A percentile compares a stretch with the other conserved stretches of the same genome.
Evolutionary conservation across 129 eudicot species (phyloP).

Genomic region (Flaveria brownii): DNA sequence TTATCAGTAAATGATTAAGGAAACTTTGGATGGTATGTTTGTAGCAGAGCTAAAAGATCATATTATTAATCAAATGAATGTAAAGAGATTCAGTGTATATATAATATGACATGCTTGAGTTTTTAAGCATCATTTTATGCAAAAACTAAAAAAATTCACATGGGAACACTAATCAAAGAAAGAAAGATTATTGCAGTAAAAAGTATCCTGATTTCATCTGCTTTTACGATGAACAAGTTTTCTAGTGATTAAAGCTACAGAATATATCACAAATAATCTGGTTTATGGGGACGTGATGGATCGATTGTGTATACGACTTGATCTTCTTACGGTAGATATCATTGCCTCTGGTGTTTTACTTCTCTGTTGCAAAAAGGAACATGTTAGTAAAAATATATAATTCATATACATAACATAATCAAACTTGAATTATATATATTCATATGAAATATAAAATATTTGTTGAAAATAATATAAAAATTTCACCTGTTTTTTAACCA

Average conservation of each 20-base stretch:
- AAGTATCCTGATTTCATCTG: background rate
- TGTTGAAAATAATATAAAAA: background rate
- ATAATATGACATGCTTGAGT: background rate
- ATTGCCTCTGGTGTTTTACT: slow-evolving; percentile 24
- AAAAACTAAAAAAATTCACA: background rate
- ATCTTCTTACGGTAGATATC: slow-evolving; percentile 29
- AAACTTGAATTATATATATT: too few relatives aligned
- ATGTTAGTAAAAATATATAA: background rate
- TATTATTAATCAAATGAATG: slow-evolving; percentile 18
- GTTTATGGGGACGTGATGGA: slow-evolving; percentile 19
- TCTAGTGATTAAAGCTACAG: background rate
- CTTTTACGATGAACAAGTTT: background rate
- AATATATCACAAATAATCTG: background rate
- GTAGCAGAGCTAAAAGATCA: slow-evolving; percentile 23
- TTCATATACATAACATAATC: too few relatives aligned
- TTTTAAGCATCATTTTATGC: background rate
- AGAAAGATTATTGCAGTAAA: background rate
- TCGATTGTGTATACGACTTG: slow-evolving; percentile 30
- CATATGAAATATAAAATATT: background rate
- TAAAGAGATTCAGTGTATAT: slow-evolving; percentile 10
- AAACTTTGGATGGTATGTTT: slow-evolving; percentile 19
- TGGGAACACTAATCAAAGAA: background rate
- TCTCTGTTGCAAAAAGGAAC: slow-evolving; percentile 24
- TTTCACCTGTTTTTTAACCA: slow-evolving; percentile 25
- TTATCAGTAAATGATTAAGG: background rate